Evolutionary conservation across 768 basidiomycete species (phyloP).

Genomic region (Lactarius quietus): DNA sequence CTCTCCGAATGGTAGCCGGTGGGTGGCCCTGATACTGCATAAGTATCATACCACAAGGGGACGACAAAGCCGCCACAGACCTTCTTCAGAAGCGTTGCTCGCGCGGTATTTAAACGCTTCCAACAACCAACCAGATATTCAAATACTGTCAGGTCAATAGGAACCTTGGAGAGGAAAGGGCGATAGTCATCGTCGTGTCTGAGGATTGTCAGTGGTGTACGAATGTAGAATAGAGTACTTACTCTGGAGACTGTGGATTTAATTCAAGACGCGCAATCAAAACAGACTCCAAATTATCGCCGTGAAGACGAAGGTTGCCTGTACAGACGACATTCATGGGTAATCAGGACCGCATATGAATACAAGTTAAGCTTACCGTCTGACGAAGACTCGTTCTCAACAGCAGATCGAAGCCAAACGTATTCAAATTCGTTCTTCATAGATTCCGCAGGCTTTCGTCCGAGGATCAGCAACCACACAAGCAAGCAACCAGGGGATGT

Average conservation of each 20-base stretch:
- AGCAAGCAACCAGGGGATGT: not conserved
- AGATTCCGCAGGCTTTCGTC: conserved; percentile 24
- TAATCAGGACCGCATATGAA: not conserved
- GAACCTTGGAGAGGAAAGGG: conserved; percentile 71
- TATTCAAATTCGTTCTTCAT: conserved; percentile 20
- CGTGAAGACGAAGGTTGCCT: conserved; percentile 19
- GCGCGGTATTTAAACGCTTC: conserved; percentile 72
- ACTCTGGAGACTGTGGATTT: conserved; percentile 19
- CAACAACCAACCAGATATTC: conserved; percentile 90
- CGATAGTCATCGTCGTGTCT: conserved; percentile 77
- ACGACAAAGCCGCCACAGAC: conserved; percentile 34
- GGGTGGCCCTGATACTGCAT: conserved; percentile 48
- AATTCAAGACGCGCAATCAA: conserved; percentile 26
- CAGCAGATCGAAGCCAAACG: conserved; percentile 25
- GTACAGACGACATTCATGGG: not conserved
- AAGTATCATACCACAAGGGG: not conserved
- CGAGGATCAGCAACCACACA: not conserved
- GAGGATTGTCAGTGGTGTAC: conserved; percentile 1
- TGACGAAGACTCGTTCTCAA: conserved; percentile 17
- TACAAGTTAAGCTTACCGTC: not conserved
- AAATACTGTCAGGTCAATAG: conserved; percentile 73
- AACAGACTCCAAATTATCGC: conserved; percentile 23
- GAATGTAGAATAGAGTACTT: conserved; percentile 19
- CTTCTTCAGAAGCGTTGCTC: conserved; percentile 58
- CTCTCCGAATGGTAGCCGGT: conserved; percentile 58